phyloP scores from a whole-genome alignment of 2,329 filamentous ascomycete species.

The Cyphellophora europaea region DNA sequence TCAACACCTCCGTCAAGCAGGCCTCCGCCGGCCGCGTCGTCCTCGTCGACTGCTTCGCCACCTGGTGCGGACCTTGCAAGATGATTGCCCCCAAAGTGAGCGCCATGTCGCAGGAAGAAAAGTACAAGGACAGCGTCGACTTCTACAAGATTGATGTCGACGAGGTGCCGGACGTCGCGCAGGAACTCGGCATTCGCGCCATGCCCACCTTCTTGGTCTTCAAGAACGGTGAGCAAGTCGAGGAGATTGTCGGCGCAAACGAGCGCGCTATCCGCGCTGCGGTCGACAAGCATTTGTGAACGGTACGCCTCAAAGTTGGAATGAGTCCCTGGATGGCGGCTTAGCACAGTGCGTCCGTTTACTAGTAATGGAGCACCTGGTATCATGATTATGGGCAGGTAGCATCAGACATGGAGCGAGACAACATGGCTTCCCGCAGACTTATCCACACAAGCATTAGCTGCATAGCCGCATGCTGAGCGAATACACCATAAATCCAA shows the following conservation, averaged over 20 bases:
- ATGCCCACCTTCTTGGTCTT: conserved; percentile 91
- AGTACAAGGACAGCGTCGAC: conserved; percentile 50
- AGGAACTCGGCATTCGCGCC: conserved; percentile 71
- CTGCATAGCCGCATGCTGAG: too few species aligned
- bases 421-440: too few species aligned
- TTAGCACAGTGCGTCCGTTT: too few species aligned
- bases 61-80: conserved; percentile 95
- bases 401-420: too few species aligned
- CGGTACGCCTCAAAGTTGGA: too few species aligned
- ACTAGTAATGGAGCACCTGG: too few species aligned
- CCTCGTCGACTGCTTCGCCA: conserved; percentile 78
- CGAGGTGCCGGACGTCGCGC: conserved; percentile 62
- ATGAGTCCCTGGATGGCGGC: too few species aligned
- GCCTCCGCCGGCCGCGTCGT: conserved; percentile 49
- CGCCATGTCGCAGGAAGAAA: conserved; percentile 45
- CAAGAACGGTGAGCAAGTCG: conserved; percentile 65
- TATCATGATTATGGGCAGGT: too few species aligned
- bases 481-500: too few species aligned
- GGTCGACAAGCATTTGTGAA: conserved; percentile 10
- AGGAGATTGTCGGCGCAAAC: conserved; percentile 72
- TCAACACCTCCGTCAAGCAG: conserved; percentile 45
- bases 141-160: conserved; percentile 94
- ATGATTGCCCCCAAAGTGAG: conserved; percentile 66
- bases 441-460: too few species aligned
- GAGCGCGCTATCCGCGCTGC: conserved; percentile 46